These are phyloP conservation scores for Monosporozyma yasuniensis DNA, from an alignment of 805 yeast genomes.

Conservation along the genomic window DNA sequence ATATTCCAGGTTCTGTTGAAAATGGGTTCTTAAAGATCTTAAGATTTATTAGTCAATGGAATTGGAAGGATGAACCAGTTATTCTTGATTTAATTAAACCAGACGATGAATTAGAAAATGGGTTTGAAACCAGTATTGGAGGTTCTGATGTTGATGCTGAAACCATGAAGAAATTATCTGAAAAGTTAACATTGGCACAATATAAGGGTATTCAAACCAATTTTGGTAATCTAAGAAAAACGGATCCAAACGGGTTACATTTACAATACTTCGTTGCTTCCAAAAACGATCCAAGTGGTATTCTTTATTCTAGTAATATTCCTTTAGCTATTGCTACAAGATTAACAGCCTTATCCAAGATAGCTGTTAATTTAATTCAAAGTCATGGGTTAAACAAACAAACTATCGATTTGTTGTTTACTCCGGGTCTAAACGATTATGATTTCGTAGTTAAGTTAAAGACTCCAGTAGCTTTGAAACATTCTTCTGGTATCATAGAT, in stretches of 20 bases:
- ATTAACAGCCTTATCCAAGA: conserved; percentile 77
- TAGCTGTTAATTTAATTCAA: conserved; percentile 49
- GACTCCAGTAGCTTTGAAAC: conserved; percentile 34
- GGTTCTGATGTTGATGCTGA: conserved; percentile 26
- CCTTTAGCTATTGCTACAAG: conserved; percentile 77
- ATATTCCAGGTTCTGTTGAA: conserved; percentile 67
- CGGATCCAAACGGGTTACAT: conserved; percentile 74
- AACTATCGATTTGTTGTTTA: conserved; percentile 51
- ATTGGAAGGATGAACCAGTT: conserved; percentile 86
- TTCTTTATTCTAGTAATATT: conserved; percentile 60
- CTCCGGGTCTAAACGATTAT: conserved; percentile 77
- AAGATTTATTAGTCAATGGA: conserved; percentile 71
- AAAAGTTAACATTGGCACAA: conserved; percentile 51
- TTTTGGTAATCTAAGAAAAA: conserved; percentile 58
- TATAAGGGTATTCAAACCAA: conserved; percentile 54
- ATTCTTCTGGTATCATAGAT: conserved; percentile 49
- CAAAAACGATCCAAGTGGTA: conserved; percentile 78
- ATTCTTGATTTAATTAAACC: conserved; percentile 66
- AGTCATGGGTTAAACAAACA: conserved; percentile 36
- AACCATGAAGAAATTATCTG: conserved; percentile 43
- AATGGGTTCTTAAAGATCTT: conserved; percentile 74
- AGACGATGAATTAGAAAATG: conserved; percentile 31
- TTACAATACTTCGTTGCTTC: conserved; percentile 79
- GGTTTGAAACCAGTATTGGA: conserved; percentile 18
- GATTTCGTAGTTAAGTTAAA: conserved; percentile 66